Evolutionary conservation across 2,329 filamentous ascomycete genomes (phyloP), one percentile per base, ranked within the genome.

Genomic region (Phialophora macrospora): DNA sequence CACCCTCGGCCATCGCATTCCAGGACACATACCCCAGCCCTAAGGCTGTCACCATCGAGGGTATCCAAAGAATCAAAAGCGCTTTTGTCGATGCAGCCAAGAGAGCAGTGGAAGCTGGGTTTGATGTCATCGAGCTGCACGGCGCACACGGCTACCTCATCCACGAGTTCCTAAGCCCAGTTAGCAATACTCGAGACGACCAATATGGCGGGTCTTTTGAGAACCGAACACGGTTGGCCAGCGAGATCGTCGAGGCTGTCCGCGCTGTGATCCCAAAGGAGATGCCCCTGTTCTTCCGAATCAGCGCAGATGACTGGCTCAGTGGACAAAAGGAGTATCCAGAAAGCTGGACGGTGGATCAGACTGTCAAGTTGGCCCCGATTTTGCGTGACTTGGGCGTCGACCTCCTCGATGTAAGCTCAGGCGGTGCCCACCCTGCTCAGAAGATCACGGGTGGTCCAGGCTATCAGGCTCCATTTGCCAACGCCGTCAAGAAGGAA

Each of bases 351-450:
- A 89, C 84, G 0, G 71, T 86, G 2, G 83, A 87, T 17, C 84
- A 94, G 62, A 88, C 87, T 0, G 81, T 87, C 32, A 80, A 81
- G 56, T 83, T 95, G 1, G 88, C 90, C 0, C 75, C 81, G 74
- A 80, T 89, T 9, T 84, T 97, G 0, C 90, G 91, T 0, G 85
- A 84, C 0, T 81, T 84, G 12, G 93, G 93, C 32, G 84, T 97
- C 51, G 93, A 97, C 75, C 80, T 96, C 17, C 83, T 97, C 32
- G 93, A 97, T 75, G 87, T 96, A 64, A 92, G 88, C 72, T 88
- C 88, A 0, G 92, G 88, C 38, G 93, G 91, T 46, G 24, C 68
- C 20, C 66, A 72, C 41, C 69, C 72, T 12, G 54, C 61, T 20
- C 79, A 81, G 70, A 77, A 79, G 67, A 75, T 81, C 63, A 73